Conservation (phyloP, 2,329 filamentous ascomycete genomes). For the Pseudogymnoascus sp. region DNA sequence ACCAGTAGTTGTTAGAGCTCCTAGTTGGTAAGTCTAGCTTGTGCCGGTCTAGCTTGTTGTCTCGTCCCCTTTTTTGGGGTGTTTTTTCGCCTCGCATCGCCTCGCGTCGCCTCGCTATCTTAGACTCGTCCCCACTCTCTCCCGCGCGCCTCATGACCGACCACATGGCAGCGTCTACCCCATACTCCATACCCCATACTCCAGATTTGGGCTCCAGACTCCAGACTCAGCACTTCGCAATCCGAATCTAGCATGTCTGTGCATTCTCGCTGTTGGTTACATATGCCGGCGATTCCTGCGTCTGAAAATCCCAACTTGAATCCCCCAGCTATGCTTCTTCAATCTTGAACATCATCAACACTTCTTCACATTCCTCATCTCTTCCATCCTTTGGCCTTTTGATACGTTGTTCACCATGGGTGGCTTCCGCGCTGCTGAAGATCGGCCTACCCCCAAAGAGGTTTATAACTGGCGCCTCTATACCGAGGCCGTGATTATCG, state of each 20-base stretch:
- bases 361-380: background rate
- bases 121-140: background rate
- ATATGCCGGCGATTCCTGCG: background rate
- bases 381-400: background rate
- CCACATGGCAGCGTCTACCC: background rate
- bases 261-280: background rate
- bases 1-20: background rate
- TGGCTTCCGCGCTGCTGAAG: conserved; percentile 16
- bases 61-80: background rate
- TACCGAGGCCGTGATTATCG: conserved; percentile 13
- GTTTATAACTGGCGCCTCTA: conserved; percentile 22
- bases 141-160: background rate
- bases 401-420: background rate
- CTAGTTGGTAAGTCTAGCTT: background rate
- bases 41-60: background rate
- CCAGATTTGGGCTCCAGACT: background rate
- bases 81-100: background rate
- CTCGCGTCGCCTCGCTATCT: background rate
- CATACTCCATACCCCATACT: background rate
- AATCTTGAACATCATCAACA: background rate
- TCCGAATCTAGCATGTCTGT: background rate
- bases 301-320: background rate
- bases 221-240: background rate
- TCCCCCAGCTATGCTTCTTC: background rate
- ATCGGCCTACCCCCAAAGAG: conserved; percentile 20